Base-by-base conservation (phyloP, 2,329 filamentous ascomycete genomes). In the Colletotrichum sublineola region DNA sequence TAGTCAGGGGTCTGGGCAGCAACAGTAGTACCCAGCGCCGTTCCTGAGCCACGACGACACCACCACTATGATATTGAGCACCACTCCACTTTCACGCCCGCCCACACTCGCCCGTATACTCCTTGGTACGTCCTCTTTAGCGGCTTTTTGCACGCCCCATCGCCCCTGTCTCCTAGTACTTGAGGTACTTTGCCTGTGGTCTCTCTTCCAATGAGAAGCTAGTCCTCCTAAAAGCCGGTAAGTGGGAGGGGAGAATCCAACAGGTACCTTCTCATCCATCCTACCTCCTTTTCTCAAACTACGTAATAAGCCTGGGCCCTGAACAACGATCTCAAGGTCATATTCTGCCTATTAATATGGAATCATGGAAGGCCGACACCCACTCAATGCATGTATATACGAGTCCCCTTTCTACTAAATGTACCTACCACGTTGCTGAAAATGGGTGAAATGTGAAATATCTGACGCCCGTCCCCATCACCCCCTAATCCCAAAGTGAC, bases 41-140 rank as follows among this genome's bases (percentile, higher is more conserved):
- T 73, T 70, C 67, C 67, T 70, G 69, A 64, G 69, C 66, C 38
- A 66, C 69, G 60, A 69, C 67, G 40, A 52, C 53, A 53, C 33
- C 62, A 38, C 18, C 61, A n/a, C 46, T 18, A 36, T 61, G 58
- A 46, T 29, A 24, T 40, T 46, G 29, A 48, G 42, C 46, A 42
- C 42, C 60, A 31, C 60, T 62, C 42, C 58, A 44, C 24, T 36
- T 8, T 36, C 48, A 36, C 55, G 48, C 46, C 57, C 33, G 24
- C 24, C 24, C 24, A 24, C 24, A 53, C 36, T 63, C 58, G 36
- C 38, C 62, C 38, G 33, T 36, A 33, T 36, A 24, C 50, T 63
- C 55, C 40, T 63, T 53, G 60, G 66, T 60, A 55, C 66, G 65
- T 69, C 60, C 61, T 70, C 46, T 65, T 60, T 50, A 55, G 61